Percentiles rank a stretch among this genome's conserved stretches.
Conservation (phyloP, 441 rosid species). For the Arabidopsis hybrid region DNA sequence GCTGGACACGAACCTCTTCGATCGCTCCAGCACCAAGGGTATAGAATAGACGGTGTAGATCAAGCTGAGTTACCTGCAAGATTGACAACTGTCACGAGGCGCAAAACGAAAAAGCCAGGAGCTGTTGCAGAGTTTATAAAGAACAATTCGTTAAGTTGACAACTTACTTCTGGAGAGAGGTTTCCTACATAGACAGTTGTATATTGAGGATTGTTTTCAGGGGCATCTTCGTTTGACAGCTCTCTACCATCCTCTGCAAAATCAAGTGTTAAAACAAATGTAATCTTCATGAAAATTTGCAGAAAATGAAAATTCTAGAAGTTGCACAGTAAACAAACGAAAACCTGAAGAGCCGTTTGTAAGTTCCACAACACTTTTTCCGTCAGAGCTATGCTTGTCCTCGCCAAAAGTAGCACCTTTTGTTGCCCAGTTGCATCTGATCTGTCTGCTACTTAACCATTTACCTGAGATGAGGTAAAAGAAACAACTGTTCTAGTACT, state of each 20-base stretch:
- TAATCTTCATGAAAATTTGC: neutral
- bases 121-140: conserved; percentile 13
- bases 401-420: conserved; percentile 64
- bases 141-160: neutral
- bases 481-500: neutral
- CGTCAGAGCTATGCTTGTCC: conserved; percentile 62
- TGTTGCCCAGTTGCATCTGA: conserved; percentile 79
- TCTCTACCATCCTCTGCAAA: conserved; percentile 73
- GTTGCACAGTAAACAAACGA: neutral
- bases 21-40: conserved; percentile 71
- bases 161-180: conserved; percentile 78
- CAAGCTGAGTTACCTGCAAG: conserved; percentile 72
- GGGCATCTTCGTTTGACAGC: conserved; percentile 65
- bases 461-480: conserved; percentile 54
- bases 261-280: neutral
- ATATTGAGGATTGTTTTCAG: conserved; percentile 74
- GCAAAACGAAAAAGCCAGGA: neutral
- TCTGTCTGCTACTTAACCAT: conserved; percentile 78
- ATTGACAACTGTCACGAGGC: conserved; percentile 16
- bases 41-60: conserved; percentile 74
- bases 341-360: conserved; percentile 69
- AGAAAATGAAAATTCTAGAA: neutral
- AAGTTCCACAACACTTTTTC: conserved; percentile 64
- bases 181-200: conserved; percentile 88
- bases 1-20: conserved; percentile 85